Evolutionary conservation across 306 rosid genomes (phyloP).

Genomic region (Prunus mume): DNA sequence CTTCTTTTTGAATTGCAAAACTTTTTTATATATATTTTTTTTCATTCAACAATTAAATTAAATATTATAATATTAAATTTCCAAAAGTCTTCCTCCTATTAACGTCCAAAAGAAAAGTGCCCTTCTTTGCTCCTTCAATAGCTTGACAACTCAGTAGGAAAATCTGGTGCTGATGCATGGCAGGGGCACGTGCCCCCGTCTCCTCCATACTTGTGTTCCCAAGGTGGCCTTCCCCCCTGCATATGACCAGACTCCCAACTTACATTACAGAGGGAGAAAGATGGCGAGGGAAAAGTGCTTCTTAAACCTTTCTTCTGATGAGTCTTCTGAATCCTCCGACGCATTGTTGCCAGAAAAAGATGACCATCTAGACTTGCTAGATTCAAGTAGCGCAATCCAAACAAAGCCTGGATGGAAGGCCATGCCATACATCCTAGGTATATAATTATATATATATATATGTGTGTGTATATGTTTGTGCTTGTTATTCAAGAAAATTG

Average conservation of each 20-base stretch:
- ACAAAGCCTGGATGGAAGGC: conserved; percentile 36
- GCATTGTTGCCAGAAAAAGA: background rate
- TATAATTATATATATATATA: background rate
- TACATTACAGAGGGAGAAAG: background rate
- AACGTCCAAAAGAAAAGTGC: background rate
- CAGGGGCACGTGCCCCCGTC: background rate
- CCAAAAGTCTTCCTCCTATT: background rate
- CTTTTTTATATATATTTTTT: too few relatives aligned
- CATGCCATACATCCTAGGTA: conserved; percentile 38
- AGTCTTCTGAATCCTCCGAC: background rate
- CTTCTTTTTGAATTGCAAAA: too few relatives aligned
- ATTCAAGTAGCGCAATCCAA: background rate
- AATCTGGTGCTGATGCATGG: background rate
- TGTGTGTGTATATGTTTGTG: background rate
- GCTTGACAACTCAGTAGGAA: background rate
- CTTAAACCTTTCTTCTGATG: background rate
- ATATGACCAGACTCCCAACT: background rate
- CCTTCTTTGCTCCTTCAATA: background rate
- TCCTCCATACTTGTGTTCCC: background rate
- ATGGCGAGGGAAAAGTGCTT: background rate
- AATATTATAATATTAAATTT: too few relatives aligned
- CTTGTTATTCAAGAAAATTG: background rate
- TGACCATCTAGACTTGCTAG: background rate
- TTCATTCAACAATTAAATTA: too few relatives aligned
- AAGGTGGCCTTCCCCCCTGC: background rate